A percentile compares a stretch with the other conserved stretches of the same genome.
phyloP scores from a whole-genome alignment of 2,329 filamentous ascomycete species.

The Aspergillus sp. region DNA sequence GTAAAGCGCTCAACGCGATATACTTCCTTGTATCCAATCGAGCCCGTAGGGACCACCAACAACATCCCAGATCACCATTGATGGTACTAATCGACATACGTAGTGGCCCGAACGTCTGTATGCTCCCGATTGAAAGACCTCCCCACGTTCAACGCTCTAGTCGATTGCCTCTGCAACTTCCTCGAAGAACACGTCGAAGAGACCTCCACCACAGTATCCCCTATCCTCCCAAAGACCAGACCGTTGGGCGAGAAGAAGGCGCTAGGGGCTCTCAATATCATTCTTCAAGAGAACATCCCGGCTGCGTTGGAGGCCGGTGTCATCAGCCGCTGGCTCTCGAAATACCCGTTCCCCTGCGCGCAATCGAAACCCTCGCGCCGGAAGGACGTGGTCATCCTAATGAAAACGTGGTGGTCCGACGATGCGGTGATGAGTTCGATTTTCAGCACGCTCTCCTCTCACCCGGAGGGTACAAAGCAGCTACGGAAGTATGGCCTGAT shows the following conservation, averaged over 20 bases:
- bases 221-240: constrained; percentile 39
- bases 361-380: constrained; percentile 48
- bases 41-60: constrained; percentile 30
- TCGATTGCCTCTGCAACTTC: constrained; percentile 44
- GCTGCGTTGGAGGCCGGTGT: constrained; percentile 62
- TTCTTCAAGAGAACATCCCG: constrained; percentile 60
- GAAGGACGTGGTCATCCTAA: constrained; percentile 40
- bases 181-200: constrained; percentile 38
- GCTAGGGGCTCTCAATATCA: constrained; percentile 56
- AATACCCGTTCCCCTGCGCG: constrained; percentile 66
- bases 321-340: constrained; percentile 71
- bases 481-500: constrained; percentile 43
- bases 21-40: constrained; percentile 43
- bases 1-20: constrained; percentile 43
- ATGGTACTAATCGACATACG: constrained; percentile 5
- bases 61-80: neutral
- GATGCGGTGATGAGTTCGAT: constrained; percentile 46
- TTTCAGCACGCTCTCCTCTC: constrained; percentile 36
- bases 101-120: constrained; percentile 38
- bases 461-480: constrained; percentile 40
- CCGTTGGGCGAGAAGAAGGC: constrained; percentile 44
- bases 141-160: constrained; percentile 37
- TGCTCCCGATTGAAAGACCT: constrained; percentile 34
- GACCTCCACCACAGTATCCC: constrained; percentile 33
- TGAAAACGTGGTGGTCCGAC: constrained; percentile 43